phyloP scores from a whole-genome alignment of 129 eudicot species.

The Lactuca saligna region DNA sequence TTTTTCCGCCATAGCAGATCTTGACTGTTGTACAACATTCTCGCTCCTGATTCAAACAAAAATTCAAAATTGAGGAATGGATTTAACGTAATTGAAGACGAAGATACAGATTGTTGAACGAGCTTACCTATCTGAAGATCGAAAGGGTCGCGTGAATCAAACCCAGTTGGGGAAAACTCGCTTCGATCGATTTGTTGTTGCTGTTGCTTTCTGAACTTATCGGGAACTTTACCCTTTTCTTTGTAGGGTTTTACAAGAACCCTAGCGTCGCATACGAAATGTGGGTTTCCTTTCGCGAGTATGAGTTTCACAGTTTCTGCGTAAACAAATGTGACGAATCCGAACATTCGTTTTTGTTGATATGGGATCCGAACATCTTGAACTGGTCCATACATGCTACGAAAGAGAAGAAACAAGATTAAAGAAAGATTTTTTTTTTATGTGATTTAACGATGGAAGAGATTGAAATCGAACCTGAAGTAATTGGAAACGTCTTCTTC shows the following conservation, averaged over 20 bases:
- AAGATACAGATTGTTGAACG: not conserved
- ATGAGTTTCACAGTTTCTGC: conserved; percentile 76
- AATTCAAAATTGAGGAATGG: not conserved
- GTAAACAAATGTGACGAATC: conserved; percentile 71
- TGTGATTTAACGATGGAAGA: not conserved
- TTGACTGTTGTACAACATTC: conserved; percentile 61
- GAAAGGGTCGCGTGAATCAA: conserved; percentile 66
- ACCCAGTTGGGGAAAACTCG: conserved; percentile 55
- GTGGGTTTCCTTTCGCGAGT: conserved; percentile 87
- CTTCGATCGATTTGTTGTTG: conserved; percentile 60
- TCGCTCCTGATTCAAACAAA: conserved; percentile 38
- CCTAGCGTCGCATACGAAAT: conserved; percentile 79
- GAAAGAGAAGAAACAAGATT: conserved; percentile 1
- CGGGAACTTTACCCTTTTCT: conserved; percentile 88
- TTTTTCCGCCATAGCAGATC: conserved; percentile 70
- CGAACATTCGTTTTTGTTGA: conserved; percentile 85
- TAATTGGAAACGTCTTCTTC: conserved; percentile 83
- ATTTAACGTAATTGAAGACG: not conserved
- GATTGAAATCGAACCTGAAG: conserved; percentile 45
- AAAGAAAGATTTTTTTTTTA: not conserved
- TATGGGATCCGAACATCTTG: conserved; percentile 91
- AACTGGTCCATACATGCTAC: conserved; percentile 72
- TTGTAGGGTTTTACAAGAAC: conserved; percentile 81
- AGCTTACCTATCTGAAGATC: conserved; percentile 61
- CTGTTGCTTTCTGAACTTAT: conserved; percentile 67